phyloP scores from a whole-genome alignment of 805 yeast genomes.

The Candida montana region DNA sequence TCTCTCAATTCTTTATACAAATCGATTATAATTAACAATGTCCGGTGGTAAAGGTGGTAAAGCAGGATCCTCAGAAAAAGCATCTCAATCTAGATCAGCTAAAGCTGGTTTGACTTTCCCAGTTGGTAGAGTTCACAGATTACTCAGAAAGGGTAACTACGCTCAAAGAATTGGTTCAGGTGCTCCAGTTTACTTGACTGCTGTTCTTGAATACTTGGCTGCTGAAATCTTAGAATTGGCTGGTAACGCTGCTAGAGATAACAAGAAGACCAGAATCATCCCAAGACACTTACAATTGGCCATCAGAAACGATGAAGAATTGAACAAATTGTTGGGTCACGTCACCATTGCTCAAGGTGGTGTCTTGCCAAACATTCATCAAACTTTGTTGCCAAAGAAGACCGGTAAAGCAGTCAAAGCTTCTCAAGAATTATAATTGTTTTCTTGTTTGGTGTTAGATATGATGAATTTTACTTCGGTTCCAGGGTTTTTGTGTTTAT shows the following conservation, averaged over 20 bases:
- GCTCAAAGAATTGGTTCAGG: conserved; percentile 99
- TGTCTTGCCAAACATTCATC: conserved; percentile 98
- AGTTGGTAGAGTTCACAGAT: conserved; percentile 98
- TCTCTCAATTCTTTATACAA: neutral
- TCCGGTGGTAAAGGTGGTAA: conserved; percentile 77
- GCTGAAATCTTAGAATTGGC: conserved; percentile 98
- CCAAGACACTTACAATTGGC: conserved; percentile 99
- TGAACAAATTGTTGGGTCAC: conserved; percentile 86
- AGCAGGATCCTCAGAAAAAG: conserved; percentile 92
- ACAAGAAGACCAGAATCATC: conserved; percentile 97
- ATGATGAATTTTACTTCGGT: conserved; percentile 12
- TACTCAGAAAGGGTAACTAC: conserved; percentile 94
- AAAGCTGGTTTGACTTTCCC: conserved; percentile 99
- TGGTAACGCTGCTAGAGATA: conserved; percentile 98
- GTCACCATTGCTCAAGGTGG: conserved; percentile 99
- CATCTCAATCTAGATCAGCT: conserved; percentile 96
- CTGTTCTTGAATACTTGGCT: conserved; percentile 93
- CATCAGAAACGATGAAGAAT: conserved; percentile 98
- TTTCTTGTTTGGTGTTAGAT: conserved; percentile 1
- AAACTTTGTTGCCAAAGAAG: conserved; percentile 85
- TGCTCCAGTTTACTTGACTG: conserved; percentile 97
- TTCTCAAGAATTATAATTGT: conserved; percentile 54
- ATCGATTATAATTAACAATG: conserved; percentile 37
- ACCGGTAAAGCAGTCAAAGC: conserved; percentile 50
- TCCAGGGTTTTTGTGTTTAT: conserved; percentile 9